phyloP scores from a whole-genome alignment of 768 basidiomycete genomes.

The Lactifluus piperatus region DNA sequence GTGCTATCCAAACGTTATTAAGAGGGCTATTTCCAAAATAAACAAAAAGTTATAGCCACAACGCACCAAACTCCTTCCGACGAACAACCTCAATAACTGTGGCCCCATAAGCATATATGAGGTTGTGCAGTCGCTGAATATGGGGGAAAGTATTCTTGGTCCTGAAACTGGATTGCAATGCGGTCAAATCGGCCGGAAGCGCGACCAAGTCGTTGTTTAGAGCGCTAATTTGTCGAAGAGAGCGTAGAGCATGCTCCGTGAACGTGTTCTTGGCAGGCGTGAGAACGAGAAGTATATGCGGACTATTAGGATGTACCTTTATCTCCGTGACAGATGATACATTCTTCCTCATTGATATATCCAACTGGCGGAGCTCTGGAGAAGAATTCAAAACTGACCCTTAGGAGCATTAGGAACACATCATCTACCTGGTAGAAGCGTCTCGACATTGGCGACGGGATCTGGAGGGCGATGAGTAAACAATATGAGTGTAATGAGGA shows the following conservation, averaged over 20 bases:
- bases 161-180: slow-evolving; percentile 65
- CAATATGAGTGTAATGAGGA: not conserved
- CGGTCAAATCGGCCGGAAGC: slow-evolving; percentile 53
- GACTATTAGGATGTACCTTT: slow-evolving; percentile 10
- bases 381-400: not conserved
- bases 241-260: slow-evolving; percentile 54
- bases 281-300: not conserved
- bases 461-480: slow-evolving; percentile 23
- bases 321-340: slow-evolving; percentile 8
- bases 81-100: slow-evolving; percentile 87
- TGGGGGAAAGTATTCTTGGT: slow-evolving; percentile 81
- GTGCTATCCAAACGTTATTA: slow-evolving; percentile 34
- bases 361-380: slow-evolving; percentile 17
- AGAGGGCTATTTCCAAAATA: not conserved
- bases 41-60: not conserved
- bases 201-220: slow-evolving; percentile 78
- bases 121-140: slow-evolving; percentile 77
- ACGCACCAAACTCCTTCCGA: slow-evolving; percentile 79
- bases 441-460: slow-evolving; percentile 42
- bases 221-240: slow-evolving; percentile 65
- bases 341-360: slow-evolving; percentile 14
- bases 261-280: slow-evolving; percentile 49
- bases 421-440: slow-evolving; percentile 41
- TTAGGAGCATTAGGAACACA: not conserved
- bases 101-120: slow-evolving; percentile 88